Base-by-base conservation (phyloP, 768 basidiomycete genomes). In the Trametes maxima region DNA sequence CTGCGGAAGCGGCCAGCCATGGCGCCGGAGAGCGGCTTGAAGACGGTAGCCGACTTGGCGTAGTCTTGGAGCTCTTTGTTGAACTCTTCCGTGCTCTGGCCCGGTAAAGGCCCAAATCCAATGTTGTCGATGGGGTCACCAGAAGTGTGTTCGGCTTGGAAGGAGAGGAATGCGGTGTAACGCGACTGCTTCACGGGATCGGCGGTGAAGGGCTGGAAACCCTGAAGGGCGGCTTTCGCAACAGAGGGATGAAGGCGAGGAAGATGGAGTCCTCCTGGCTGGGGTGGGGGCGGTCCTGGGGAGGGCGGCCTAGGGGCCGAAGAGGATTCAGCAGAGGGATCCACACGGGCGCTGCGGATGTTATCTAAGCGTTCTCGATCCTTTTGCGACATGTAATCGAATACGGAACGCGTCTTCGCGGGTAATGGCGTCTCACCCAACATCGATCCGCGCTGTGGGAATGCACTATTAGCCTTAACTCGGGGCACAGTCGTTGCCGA, bases 1-100 rank as follows among this genome's bases (percentile, higher is more conserved):
- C 85, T 89, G 5, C 90, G 94, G 74, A 98, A 98, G n/a, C 96
- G 83, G 21, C 87, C 89, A 0, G 94, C 94, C 92, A 98, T 98
- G 16, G 93, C 92, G 2, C 90, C 92, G 0, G 87, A 84, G 65
- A 95, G 85, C 0, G 97, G 97, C 68, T 94, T 94, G 78, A 98
- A 98, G 28, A 98, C 84, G 24, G 82, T 76, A 0, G 96, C 96
- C 0, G 94, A 82, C 70, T 94, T 92, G 2, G 91, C 85, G 65
- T 94, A 98, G 67, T 96, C 94, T 43, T 79, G 79, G 33, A 96
- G 76, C 72, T 99, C 97, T 65, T 86, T 87, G 67, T 89, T 85
- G 72, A 92, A 92, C 21, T 85, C 85, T 28, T 90, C 86, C 6
- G 78, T 75, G 13, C 73, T 80, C 71, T 94, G 91, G 0, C 75